Evolutionary conservation across 805 yeast species (phyloP).

Genomic region (Nematodospora valgi): DNA sequence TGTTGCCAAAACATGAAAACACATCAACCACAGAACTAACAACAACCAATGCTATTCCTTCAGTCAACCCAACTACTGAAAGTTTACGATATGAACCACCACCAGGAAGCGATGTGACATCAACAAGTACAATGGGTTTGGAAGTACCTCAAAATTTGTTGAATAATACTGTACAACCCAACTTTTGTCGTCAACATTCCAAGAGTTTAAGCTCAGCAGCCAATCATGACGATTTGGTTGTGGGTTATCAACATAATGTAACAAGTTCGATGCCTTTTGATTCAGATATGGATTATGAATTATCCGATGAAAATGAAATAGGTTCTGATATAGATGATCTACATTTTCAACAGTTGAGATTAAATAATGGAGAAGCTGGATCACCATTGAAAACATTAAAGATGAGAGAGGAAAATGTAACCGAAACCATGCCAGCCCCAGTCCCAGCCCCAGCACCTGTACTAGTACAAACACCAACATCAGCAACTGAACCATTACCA

Average conservation of each 20-base stretch:
- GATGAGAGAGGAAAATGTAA: too few relatives aligned
- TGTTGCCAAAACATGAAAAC: slow-evolving; percentile 47
- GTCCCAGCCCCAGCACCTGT: too few relatives aligned
- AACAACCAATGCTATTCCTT: neutral
- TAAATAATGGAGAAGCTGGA: neutral
- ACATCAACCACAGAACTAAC: too few relatives aligned
- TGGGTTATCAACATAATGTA: slow-evolving; percentile 31
- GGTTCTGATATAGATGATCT: slow-evolving; percentile 9
- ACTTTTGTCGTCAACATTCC: slow-evolving; percentile 26
- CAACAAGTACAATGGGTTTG: neutral
- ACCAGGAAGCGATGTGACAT: neutral
- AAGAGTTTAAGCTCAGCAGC: slow-evolving; percentile 28
- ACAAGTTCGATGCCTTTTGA: slow-evolving; percentile 45
- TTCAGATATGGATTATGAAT: slow-evolving; percentile 38
- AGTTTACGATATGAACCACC: neutral
- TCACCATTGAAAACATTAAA: too few relatives aligned
- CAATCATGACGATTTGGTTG: slow-evolving; percentile 32
- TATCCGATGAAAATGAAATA: slow-evolving; percentile 26
- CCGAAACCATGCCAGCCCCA: neutral
- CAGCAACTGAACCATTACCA: slow-evolving; percentile 1
- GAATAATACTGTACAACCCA: neutral
- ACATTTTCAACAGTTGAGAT: slow-evolving; percentile 6
- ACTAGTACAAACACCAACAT: slow-evolving; percentile 5
- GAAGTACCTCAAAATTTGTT: neutral
- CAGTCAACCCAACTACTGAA: too few relatives aligned